These are phyloP conservation scores for Termitomyces titanicus DNA, from an alignment of 768 basidiomycete species.

Conservation along the genomic window DNA sequence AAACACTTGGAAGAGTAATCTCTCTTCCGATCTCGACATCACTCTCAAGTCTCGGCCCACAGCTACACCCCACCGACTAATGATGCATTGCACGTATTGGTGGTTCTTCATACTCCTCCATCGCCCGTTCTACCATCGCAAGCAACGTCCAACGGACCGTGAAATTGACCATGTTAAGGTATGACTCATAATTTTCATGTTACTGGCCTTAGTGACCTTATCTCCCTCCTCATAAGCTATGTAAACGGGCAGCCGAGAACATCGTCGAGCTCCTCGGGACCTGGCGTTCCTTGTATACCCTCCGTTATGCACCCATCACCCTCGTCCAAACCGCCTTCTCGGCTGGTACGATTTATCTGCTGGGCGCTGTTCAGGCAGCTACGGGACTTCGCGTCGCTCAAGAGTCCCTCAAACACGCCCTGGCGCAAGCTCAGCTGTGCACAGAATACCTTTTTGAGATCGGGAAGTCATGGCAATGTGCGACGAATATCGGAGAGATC, in stretches of 20 bases:
- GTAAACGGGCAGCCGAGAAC: slow-evolving; percentile 50
- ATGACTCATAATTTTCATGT: slow-evolving; percentile 14
- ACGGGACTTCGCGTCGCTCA: slow-evolving; percentile 43
- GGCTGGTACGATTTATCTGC: slow-evolving; percentile 55
- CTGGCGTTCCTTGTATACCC: slow-evolving; percentile 49
- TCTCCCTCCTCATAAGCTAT: slow-evolving; percentile 32
- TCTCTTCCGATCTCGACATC: slow-evolving; percentile 46
- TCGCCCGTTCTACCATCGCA: slow-evolving; percentile 49
- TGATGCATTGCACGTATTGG: slow-evolving; percentile 55
- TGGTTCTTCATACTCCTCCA: slow-evolving; percentile 61
- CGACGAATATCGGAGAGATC: slow-evolving; percentile 45
- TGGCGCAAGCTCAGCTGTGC: slow-evolving; percentile 42
- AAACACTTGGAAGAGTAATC: slow-evolving; percentile 43
- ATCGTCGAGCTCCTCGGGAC: slow-evolving; percentile 49
- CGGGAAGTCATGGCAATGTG: slow-evolving; percentile 52
- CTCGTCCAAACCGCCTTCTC: slow-evolving; percentile 56
- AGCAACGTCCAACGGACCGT: slow-evolving; percentile 33
- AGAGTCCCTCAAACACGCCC: slow-evolving; percentile 40
- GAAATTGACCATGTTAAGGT: slow-evolving; percentile 55
- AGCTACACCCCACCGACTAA: slow-evolving; percentile 50
- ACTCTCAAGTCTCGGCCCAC: slow-evolving; percentile 43
- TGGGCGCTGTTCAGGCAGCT: slow-evolving; percentile 51
- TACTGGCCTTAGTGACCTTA: slow-evolving; percentile 11
- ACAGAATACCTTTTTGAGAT: slow-evolving; percentile 50
- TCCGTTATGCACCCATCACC: slow-evolving; percentile 57